Conservation (phyloP, 164 flowering plant species). For the Liriodendron chinense region DNA sequence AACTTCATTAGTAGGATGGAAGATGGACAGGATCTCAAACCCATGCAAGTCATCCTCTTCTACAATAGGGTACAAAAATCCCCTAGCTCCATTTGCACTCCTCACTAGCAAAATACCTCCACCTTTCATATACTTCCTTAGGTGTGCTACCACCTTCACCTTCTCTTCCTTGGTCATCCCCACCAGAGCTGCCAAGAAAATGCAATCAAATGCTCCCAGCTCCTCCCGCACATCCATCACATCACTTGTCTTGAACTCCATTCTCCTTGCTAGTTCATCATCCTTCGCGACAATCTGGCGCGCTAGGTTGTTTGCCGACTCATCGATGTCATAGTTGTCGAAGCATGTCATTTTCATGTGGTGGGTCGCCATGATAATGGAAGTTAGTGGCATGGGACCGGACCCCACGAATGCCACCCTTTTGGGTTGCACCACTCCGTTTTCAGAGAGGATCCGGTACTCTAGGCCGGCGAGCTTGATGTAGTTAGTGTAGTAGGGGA, state of each 20-base stretch:
- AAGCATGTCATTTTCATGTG: conserved; percentile 43
- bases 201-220: conserved; percentile 40
- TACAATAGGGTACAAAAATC: conserved; percentile 56
- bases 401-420: conserved; percentile 67
- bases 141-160: conserved; percentile 39
- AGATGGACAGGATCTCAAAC: conserved; percentile 46
- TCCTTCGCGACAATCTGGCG: conserved; percentile 28
- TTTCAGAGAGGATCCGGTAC: conserved; percentile 25
- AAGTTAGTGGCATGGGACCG: conserved; percentile 65
- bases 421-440: conserved; percentile 35
- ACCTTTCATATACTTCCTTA: conserved; percentile 41
- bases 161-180: conserved; percentile 56
- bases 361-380: conserved; percentile 48
- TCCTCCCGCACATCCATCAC: conserved; percentile 39
- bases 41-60: conserved; percentile 41
- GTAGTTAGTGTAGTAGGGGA: conserved; percentile 59
- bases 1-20: conserved; percentile 55
- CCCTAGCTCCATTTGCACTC: conserved; percentile 61
- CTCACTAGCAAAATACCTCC: conserved; percentile 48
- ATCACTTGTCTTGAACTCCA: conserved; percentile 42
- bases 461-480: conserved; percentile 43
- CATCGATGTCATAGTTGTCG: conserved; percentile 40
- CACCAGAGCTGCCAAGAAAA: conserved; percentile 62
- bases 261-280: conserved; percentile 46
- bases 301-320: conserved; percentile 27